Conservation (phyloP, 768 basidiomycete species). For the Rossbeevera mucosa region DNA sequence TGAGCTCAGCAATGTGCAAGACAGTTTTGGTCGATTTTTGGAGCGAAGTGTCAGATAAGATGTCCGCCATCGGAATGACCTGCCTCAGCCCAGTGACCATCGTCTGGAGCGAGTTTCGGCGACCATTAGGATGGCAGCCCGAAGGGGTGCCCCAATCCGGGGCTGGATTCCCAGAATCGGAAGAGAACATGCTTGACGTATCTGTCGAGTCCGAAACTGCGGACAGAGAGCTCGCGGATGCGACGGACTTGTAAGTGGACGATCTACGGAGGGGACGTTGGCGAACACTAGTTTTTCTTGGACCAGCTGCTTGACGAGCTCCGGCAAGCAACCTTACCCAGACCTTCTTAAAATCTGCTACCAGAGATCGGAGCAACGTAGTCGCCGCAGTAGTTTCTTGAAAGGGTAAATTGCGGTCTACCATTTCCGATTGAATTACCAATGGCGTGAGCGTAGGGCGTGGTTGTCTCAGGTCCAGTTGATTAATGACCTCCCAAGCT, state of each 20-base stretch:
- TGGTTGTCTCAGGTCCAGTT: not conserved
- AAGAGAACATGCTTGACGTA: not conserved
- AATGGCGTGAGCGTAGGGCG: not conserved
- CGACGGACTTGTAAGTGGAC: not conserved
- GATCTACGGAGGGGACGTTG: not conserved
- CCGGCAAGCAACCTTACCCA: conserved; percentile 5
- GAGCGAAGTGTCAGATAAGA: not conserved
- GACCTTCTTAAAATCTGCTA: conserved; percentile 3
- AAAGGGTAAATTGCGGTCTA: conserved; percentile 5
- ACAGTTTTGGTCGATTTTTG: conserved; percentile 7
- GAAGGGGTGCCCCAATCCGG: not conserved
- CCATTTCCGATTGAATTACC: conserved; percentile 18
- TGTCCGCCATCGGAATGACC: conserved; percentile 6
- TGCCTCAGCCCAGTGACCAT: conserved; percentile 7
- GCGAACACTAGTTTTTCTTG: not conserved
- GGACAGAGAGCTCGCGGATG: not conserved
- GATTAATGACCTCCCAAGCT: conserved; percentile 11
- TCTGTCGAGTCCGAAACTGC: not conserved
- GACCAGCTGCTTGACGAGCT: not conserved
- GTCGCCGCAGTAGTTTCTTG: conserved; percentile 15
- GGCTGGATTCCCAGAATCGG: not conserved
- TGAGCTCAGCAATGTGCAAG: conserved; percentile 4
- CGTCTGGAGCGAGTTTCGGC: not conserved
- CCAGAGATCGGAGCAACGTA: conserved; percentile 10
- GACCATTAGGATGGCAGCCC: conserved; percentile 1